Conservation (phyloP, 2,329 filamentous ascomycete genomes). For the Gnomoniopsis sp. region DNA sequence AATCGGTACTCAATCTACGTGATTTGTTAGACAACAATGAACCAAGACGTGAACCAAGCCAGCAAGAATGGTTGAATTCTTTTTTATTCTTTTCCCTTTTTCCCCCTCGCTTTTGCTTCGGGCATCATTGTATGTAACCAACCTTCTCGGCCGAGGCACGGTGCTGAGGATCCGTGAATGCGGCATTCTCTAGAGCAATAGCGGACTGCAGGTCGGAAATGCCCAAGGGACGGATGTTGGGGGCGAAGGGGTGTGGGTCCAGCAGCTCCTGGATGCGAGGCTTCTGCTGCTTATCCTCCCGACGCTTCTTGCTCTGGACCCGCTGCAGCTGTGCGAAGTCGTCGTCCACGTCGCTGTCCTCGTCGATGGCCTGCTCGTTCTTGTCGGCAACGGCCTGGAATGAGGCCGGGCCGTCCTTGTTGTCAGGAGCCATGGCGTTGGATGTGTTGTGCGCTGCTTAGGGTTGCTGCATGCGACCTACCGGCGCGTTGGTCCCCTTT, state of each 20-base stretch:
- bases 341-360: constrained; percentile 28
- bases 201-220: constrained; percentile 61
- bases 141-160: constrained; percentile 54
- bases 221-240: constrained; percentile 72
- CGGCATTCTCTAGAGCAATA: constrained; percentile 51
- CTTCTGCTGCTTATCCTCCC: constrained; percentile 30
- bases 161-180: constrained; percentile 47
- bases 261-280: constrained; percentile 40
- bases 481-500: not conserved
- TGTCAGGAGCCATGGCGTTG: constrained; percentile 11
- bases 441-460: not conserved
- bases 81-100: too few relatives aligned
- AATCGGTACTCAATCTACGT: constrained; percentile 73
- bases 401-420: not conserved
- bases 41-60: not conserved
- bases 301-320: constrained; percentile 36
- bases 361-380: constrained; percentile 24
- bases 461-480: constrained; percentile 6
- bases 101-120: not conserved
- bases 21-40: constrained; percentile 7
- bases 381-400: constrained; percentile 16
- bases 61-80: not conserved
- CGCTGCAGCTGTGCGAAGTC: constrained; percentile 33
- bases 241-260: constrained; percentile 58
- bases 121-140: constrained; percentile 18